These are phyloP conservation scores for Annulohypoxylon bovei DNA, from an alignment of 495 filamentous ascomycete genomes.

Conservation along the genomic window DNA sequence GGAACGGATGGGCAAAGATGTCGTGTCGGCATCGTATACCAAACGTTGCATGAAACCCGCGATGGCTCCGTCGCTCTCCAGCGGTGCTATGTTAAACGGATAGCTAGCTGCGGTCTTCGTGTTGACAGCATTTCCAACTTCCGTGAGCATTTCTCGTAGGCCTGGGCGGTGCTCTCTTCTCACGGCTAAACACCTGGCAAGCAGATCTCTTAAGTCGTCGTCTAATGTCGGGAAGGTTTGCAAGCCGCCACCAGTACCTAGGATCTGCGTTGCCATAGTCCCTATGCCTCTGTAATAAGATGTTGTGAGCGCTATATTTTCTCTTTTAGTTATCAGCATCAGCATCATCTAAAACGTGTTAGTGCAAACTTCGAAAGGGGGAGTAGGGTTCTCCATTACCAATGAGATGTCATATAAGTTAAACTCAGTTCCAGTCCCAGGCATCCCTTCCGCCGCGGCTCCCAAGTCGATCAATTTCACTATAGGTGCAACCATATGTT, in stretches of 20 bases:
- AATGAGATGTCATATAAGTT: background rate
- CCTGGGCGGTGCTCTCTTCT: background rate
- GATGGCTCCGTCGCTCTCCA: conserved; percentile 1
- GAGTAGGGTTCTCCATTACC: background rate
- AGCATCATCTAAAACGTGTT: background rate
- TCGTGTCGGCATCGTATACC: background rate
- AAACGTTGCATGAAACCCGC: background rate
- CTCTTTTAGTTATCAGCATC: background rate
- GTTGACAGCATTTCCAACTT: background rate
- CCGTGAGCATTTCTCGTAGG: background rate
- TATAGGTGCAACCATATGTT: background rate
- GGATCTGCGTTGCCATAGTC: background rate
- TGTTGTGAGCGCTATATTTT: background rate
- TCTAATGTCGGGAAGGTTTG: background rate
- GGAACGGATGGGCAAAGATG: no score
- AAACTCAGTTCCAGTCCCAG: background rate
- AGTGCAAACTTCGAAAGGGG: background rate
- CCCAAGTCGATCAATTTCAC: conserved; percentile 4
- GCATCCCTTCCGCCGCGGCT: background rate
- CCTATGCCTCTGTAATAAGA: background rate
- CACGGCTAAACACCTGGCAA: background rate
- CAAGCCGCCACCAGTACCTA: background rate
- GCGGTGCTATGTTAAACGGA: background rate
- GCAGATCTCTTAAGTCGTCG: background rate
- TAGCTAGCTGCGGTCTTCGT: background rate